phyloP scores from a whole-genome alignment of 352 stramenopile species.

The Pelagophyceae sp. region DNA sequence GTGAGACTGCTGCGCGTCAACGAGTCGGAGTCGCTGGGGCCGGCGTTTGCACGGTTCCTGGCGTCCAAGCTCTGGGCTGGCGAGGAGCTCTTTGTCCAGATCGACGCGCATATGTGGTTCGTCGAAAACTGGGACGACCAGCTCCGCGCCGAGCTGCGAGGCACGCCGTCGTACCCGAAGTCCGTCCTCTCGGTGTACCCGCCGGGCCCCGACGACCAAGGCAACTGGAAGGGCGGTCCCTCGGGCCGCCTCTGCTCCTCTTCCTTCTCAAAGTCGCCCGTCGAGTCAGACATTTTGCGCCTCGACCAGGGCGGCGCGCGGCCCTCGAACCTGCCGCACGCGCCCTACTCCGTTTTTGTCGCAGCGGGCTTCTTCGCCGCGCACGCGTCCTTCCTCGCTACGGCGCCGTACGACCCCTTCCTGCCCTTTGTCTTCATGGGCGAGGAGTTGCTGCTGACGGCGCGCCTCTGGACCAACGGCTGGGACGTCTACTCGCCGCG shows the following conservation, averaged over 20 bases:
- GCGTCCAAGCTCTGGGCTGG: constrained; percentile 48
- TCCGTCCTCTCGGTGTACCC: constrained; percentile 39
- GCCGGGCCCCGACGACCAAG: constrained; percentile 28
- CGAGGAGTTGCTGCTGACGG: constrained; percentile 41
- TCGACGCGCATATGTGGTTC: constrained; percentile 47
- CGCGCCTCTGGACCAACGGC: constrained; percentile 46
- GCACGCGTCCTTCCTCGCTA: constrained; percentile 35
- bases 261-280: constrained; percentile 27
- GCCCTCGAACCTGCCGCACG: not conserved
- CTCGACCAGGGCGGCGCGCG: constrained; percentile 12
- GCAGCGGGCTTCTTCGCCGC: constrained; percentile 46
- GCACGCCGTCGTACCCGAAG: constrained; percentile 35
- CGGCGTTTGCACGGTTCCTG: constrained; percentile 41
- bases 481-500: constrained; percentile 56
- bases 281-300: constrained; percentile 37
- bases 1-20: constrained; percentile 41
- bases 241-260: constrained; percentile 32
- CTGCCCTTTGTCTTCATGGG: constrained; percentile 51
- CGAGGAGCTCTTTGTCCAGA: constrained; percentile 52
- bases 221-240: not conserved
- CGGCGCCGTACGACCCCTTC: constrained; percentile 47
- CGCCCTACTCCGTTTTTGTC: constrained; percentile 33
- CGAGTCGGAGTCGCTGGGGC: constrained; percentile 41
- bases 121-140: constrained; percentile 40
- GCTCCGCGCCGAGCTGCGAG: constrained; percentile 46